Evolutionary conservation across 345 rosid genomes (phyloP).

Genomic region (Brassica incana): DNA sequence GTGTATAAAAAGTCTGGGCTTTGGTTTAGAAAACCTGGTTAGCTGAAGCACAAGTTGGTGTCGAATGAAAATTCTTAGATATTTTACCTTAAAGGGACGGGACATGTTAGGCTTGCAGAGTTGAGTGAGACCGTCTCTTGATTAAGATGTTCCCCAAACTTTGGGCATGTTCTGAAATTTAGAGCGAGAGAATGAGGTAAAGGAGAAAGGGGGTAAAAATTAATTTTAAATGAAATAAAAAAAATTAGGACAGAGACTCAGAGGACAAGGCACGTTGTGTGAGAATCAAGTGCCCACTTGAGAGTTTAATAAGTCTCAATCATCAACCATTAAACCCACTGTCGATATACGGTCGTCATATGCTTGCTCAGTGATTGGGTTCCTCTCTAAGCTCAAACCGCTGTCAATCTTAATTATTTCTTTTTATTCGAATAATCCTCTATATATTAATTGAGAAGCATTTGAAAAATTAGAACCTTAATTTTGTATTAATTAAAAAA

Average conservation of each 20-base stretch:
- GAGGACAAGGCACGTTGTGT: constrained; percentile 44
- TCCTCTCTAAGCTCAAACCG: constrained; percentile 34
- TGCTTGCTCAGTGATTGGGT: constrained; percentile 39
- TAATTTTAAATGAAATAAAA: not conserved
- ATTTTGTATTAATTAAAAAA: too few species aligned
- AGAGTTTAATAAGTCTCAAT: constrained; percentile 36
- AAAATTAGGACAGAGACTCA: constrained; percentile 16
- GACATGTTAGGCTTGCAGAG: constrained; percentile 33
- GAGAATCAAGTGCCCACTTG: constrained; percentile 39
- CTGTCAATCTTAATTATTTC: constrained; percentile 37
- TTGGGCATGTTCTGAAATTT: constrained; percentile 20
- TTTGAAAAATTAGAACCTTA: too few species aligned
- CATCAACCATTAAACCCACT: constrained; percentile 36
- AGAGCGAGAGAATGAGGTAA: constrained; percentile 1
- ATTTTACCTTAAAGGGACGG: constrained; percentile 5
- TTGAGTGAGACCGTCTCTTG: constrained; percentile 28
- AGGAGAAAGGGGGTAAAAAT: not conserved
- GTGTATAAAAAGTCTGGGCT: not conserved
- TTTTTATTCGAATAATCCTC: constrained; percentile 14
- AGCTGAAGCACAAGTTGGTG: constrained; percentile 23
- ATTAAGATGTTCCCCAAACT: constrained; percentile 36
- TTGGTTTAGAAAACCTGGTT: not conserved
- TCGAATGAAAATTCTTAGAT: constrained; percentile 12
- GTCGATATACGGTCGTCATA: constrained; percentile 41
- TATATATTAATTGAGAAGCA: too few species aligned